Percentiles rank a stretch among this genome's conserved stretches.
These are phyloP conservation scores for Middelhovenomyces tepae DNA, from an alignment of 805 yeast species.

Conservation along the genomic window DNA sequence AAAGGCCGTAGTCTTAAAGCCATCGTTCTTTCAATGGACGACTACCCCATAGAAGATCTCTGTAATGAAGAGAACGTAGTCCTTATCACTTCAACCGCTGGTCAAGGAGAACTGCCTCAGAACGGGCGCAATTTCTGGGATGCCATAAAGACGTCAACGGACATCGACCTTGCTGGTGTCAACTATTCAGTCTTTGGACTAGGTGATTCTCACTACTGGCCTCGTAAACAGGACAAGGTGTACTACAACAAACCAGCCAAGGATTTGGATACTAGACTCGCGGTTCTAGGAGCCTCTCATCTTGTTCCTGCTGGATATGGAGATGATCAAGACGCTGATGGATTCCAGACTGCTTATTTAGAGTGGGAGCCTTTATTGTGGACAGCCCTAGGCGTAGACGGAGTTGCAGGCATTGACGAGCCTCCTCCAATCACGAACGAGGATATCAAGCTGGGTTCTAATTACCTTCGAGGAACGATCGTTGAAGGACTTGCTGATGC, in stretches of 20 bases:
- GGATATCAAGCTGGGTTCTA: slow-evolving; percentile 83
- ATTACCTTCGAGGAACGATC: slow-evolving; percentile 88
- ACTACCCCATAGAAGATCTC: slow-evolving; percentile 61
- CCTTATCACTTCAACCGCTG: slow-evolving; percentile 66
- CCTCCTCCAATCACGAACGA: slow-evolving; percentile 92
- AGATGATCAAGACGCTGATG: slow-evolving; percentile 97
- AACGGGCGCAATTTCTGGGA: slow-evolving; percentile 78
- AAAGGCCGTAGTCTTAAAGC: slow-evolving; percentile 70
- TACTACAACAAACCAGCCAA: slow-evolving; percentile 87
- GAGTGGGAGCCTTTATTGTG: slow-evolving; percentile 80
- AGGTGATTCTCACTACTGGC: slow-evolving; percentile 90
- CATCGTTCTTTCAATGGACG: slow-evolving; percentile 60
- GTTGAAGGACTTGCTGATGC: slow-evolving; percentile 74
- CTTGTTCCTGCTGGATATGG: slow-evolving; percentile 77
- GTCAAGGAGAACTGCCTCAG: slow-evolving; percentile 82
- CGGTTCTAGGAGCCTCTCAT: slow-evolving; percentile 63
- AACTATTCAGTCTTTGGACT: slow-evolving; percentile 62
- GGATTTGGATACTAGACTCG: slow-evolving; percentile 59
- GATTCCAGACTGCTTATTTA: slow-evolving; percentile 82
- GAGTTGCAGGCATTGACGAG: slow-evolving; percentile 73
- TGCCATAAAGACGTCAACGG: slow-evolving; percentile 48
- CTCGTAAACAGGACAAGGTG: slow-evolving; percentile 89
- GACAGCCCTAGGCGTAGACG: slow-evolving; percentile 83
- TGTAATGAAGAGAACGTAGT: slow-evolving; percentile 62
- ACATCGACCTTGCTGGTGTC: slow-evolving; percentile 52